These are phyloP conservation scores for Suhomyces taliae DNA, from an alignment of 1,139 yeast genomes.

Conservation along the genomic window DNA sequence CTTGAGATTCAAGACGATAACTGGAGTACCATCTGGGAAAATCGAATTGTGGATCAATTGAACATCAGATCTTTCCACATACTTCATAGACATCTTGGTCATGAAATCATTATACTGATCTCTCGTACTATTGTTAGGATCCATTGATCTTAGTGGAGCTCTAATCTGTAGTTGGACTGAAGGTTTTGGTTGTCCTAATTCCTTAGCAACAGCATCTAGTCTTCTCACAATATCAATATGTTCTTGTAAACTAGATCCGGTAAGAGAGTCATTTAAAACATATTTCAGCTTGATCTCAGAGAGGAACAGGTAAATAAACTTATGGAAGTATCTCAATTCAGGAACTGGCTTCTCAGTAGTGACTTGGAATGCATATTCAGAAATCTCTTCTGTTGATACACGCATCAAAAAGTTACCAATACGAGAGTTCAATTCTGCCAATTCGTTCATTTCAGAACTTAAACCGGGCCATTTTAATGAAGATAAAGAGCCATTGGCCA, in stretches of 20 bases:
- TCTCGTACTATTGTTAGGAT: slow-evolving; percentile 41
- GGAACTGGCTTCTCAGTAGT: slow-evolving; percentile 31
- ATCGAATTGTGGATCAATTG: slow-evolving; percentile 63
- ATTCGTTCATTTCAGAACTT: slow-evolving; percentile 38
- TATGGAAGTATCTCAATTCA: slow-evolving; percentile 63
- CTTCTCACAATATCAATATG: slow-evolving; percentile 26
- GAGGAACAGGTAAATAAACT: slow-evolving; percentile 64
- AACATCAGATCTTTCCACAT: slow-evolving; percentile 45
- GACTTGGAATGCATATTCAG: slow-evolving; percentile 32
- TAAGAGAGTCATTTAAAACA: slow-evolving; percentile 25
- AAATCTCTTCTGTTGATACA: slow-evolving; percentile 14
- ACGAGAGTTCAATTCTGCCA: slow-evolving; percentile 44
- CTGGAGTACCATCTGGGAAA: slow-evolving; percentile 72
- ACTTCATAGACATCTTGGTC: slow-evolving; percentile 63
- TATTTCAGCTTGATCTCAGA: slow-evolving; percentile 48
- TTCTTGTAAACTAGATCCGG: slow-evolving; percentile 24
- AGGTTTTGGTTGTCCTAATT: slow-evolving; percentile 43
- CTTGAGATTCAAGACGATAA: slow-evolving; percentile 55
- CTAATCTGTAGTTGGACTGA: slow-evolving; percentile 56
- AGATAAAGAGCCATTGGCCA: slow-evolving; percentile 75
- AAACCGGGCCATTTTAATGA: slow-evolving; percentile 63
- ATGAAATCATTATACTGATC: slow-evolving; percentile 70
- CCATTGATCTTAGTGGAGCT: slow-evolving; percentile 44
- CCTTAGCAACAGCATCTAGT: slow-evolving; percentile 31
- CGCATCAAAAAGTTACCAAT: slow-evolving; percentile 47